phyloP scores from a whole-genome alignment of 2,329 filamentous ascomycete genomes.

The Thielaviopsis populi region DNA sequence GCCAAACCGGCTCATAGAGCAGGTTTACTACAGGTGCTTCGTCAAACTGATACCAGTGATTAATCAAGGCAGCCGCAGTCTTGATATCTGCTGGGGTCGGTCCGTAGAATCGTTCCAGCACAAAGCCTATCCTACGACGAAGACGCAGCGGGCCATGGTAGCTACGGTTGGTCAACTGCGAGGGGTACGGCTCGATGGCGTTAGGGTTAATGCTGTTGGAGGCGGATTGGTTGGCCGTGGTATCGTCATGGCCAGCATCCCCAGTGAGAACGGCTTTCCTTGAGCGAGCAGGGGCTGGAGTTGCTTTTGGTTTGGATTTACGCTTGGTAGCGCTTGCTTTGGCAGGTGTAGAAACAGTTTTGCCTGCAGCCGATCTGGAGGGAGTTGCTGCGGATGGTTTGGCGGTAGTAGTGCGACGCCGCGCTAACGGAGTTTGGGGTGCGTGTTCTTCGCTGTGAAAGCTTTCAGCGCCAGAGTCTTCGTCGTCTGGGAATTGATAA shows the following conservation, averaged over 20 bases:
- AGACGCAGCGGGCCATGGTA: slow-evolving; percentile 27
- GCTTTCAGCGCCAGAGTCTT: slow-evolving; percentile 23
- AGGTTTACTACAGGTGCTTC: slow-evolving; percentile 19
- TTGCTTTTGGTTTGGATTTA: slow-evolving; percentile 10
- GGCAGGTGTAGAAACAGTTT: slow-evolving; percentile 22
- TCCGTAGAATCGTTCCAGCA: slow-evolving; percentile 21
- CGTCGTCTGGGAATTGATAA: slow-evolving; percentile 23
- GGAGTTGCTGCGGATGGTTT: neutral
- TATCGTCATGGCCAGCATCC: slow-evolving; percentile 19
- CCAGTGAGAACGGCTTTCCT: slow-evolving; percentile 18
- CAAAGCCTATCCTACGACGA: slow-evolving; percentile 18
- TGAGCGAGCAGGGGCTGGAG: slow-evolving; percentile 21
- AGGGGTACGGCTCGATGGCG: slow-evolving; percentile 23
- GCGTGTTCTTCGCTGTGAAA: slow-evolving; percentile 9
- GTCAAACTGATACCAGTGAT: slow-evolving; percentile 24
- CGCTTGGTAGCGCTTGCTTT: slow-evolving; percentile 18
- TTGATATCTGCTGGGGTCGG: slow-evolving; percentile 18
- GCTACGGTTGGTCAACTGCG: slow-evolving; percentile 19
- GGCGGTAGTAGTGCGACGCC: neutral
- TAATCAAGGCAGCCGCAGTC: slow-evolving; percentile 19
- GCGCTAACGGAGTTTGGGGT: neutral
- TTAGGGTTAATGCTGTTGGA: slow-evolving; percentile 20
- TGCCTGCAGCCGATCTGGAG: slow-evolving; percentile 9
- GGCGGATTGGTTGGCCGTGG: slow-evolving; percentile 23
- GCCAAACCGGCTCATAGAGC: slow-evolving; percentile 18